Evolutionary conservation across 2,329 filamentous ascomycete species (phyloP).

Genomic region (Alternaria atra): DNA sequence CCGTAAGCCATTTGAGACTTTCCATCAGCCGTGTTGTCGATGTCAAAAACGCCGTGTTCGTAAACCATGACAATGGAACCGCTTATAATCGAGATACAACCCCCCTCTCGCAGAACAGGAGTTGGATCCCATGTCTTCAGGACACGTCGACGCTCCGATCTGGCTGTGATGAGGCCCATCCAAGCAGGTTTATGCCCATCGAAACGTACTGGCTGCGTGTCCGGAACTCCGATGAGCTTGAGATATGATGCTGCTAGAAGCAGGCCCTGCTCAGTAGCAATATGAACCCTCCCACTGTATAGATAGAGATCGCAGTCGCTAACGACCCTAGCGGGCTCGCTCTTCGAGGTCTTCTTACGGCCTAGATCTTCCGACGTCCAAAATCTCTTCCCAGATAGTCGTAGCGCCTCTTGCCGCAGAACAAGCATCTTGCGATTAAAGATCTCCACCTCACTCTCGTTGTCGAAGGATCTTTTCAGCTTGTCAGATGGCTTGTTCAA

Average conservation of each 20-base stretch:
- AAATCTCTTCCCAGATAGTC: constrained; percentile 1
- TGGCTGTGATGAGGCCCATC: constrained; percentile 10
- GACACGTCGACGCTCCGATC: constrained; percentile 1
- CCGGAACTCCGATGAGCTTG: constrained; percentile 23
- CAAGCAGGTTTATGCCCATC: constrained; percentile 27
- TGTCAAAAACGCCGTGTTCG: constrained; percentile 4
- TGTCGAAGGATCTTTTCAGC: background rate
- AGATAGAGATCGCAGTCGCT: constrained; percentile 31
- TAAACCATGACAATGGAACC: background rate
- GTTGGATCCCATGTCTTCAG: background rate
- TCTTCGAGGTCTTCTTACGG: constrained; percentile 6
- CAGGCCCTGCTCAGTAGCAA: constrained; percentile 28
- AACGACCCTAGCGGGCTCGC: constrained; percentile 12
- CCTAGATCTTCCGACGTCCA: constrained; percentile 16
- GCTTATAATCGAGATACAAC: background rate
- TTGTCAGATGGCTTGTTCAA: constrained; percentile 1
- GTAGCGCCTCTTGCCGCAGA: constrained; percentile 5
- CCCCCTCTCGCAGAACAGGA: background rate
- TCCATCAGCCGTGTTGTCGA: background rate
- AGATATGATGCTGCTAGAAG: constrained; percentile 25
- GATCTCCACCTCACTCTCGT: constrained; percentile 8
- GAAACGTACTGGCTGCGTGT: constrained; percentile 28
- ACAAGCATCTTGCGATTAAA: constrained; percentile 11
- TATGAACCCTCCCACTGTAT: constrained; percentile 19
- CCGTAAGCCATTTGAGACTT: constrained; percentile 9